Evolutionary conservation across 805 yeast species (phyloP).

Genomic region (Lachancea waltii): DNA sequence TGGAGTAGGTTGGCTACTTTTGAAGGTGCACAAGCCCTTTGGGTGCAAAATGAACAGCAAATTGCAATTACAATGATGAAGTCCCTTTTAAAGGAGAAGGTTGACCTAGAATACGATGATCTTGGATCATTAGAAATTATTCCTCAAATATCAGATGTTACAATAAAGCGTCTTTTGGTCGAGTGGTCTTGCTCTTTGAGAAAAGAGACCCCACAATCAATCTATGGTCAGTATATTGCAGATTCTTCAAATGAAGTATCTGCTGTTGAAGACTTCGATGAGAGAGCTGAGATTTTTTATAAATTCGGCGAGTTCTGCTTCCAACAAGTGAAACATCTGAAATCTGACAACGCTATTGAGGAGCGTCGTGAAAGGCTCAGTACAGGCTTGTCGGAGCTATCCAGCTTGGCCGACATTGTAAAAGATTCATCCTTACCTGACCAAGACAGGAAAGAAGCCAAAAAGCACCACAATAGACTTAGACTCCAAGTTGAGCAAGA

Average conservation of each 20-base stretch:
- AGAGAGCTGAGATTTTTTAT: constrained; percentile 44
- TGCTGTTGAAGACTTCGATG: constrained; percentile 18
- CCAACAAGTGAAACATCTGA: constrained; percentile 45
- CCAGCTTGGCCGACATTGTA: constrained; percentile 41
- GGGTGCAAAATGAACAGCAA: constrained; percentile 54
- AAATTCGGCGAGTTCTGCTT: constrained; percentile 71
- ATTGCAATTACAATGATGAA: constrained; percentile 53
- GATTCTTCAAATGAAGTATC: constrained; percentile 21
- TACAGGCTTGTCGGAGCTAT: constrained; percentile 42
- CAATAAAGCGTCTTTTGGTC: constrained; percentile 40
- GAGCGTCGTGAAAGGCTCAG: constrained; percentile 37
- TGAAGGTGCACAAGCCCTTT: constrained; percentile 49
- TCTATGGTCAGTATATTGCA: constrained; percentile 52
- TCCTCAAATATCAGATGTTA: constrained; percentile 12
- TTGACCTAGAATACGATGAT: neutral
- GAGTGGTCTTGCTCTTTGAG: constrained; percentile 70
- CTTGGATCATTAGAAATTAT: neutral
- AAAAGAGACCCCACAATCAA: constrained; percentile 54
- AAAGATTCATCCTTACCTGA: constrained; percentile 36
- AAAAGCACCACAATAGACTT: constrained; percentile 44
- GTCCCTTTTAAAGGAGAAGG: constrained; percentile 17
- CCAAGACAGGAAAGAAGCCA: constrained; percentile 47
- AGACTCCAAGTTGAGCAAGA: constrained; percentile 46
- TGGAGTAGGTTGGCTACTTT: constrained; percentile 3
- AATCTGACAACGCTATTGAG: constrained; percentile 39